Base-by-base conservation (phyloP, 2,329 filamentous ascomycete genomes). In the Diaporthe velutina region DNA sequence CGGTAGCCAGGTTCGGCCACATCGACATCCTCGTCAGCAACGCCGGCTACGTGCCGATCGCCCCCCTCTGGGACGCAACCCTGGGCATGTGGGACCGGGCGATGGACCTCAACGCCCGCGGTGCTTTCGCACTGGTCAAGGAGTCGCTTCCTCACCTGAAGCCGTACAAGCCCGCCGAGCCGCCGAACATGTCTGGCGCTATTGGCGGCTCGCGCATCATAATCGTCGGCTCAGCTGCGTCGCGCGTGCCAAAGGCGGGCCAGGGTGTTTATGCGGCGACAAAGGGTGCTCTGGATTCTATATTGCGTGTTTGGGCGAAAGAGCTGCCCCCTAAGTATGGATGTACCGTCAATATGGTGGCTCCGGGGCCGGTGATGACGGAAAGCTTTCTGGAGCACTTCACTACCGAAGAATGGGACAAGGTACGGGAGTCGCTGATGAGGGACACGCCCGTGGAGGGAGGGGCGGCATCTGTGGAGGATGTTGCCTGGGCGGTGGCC, bases 341-440 rank as follows among this genome's bases (percentile, higher is more conserved):
- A 0, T 61, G 57, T 1, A 61, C 57, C 15, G 57, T 61, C 3
- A 82, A 82, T 60, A 77, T 77, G 5, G 80, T 82, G 4, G 80
- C 78, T 38, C 81, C 81, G 0, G 80, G 81, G 13, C 79, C 80
- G 1, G 77, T 64, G n/a, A 25, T 52, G 35, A 74, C 52, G 12
- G 70, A 76, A 35, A 48, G 42, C 6, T 61, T 74, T 10, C 25
- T 61, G 5, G 35, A 40, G n/a, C 38, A 42, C 13, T 61, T 61
- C 35, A 61, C 35, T 38, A 1, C 2, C 1, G 38, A 61, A n/a
- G 57, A 61, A 42, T 61, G 35, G 57, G 57, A 61, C 5, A 42
- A 61, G 15, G 35, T 42, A 9, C 57, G 57, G 6, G 35, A 61
- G 35, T n/a, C n/a, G 6, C 19, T 61, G 35, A 61, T 61, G 13